Evolutionary conservation across 768 basidiomycete species (phyloP), one percentile per base, ranked within the genome.

Genomic region (Rhizopogon salebrosus): DNA sequence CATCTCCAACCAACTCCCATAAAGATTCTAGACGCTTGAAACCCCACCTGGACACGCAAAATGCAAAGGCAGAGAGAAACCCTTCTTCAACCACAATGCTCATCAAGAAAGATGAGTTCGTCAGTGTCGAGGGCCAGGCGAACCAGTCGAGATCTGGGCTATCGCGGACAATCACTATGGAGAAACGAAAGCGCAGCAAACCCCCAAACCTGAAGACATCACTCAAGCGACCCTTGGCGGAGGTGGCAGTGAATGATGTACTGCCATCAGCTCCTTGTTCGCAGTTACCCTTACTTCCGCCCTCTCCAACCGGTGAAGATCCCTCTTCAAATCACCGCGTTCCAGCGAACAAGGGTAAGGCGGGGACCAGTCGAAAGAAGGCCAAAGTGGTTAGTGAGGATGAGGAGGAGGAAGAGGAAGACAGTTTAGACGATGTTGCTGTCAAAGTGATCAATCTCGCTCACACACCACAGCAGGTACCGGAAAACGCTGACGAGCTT

Each of bases 291-390:
- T 75, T 87, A 43, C 64, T 88, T 49, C 84, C 85, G 6, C 86
- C 87, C 16, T 87, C 88, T 16, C 87, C 87, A n/a, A 82, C 84
- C 16, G 76, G 77, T 3, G 69, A 68, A 22, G 62, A 69, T 35
- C 55, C 63, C 22, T 55, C 56, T 42, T 31, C 60, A 56, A 48
- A 56, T 64, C 48, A 52, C 48, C 49, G 70, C 63, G 59, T 62
- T 55, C 26, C 65, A 71, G 62, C 68, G 23, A 80, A 75, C 60
- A 79, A 72, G 54, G 65, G 63, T 11, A 75, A 69, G 50, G 52
- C 58, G n/a, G 57, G 57, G n/a, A 51, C 55, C 22, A 50, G 61
- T 52, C 70, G 80, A 54, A 86, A 84, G 70, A 83, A 80, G 60
- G 64, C 68, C 18, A 82, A 76, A 61, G 49, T 77, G n/a, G 61